These are phyloP conservation scores for Penicillium taxi DNA, from an alignment of 495 filamentous ascomycete species.

Conservation along the genomic window DNA sequence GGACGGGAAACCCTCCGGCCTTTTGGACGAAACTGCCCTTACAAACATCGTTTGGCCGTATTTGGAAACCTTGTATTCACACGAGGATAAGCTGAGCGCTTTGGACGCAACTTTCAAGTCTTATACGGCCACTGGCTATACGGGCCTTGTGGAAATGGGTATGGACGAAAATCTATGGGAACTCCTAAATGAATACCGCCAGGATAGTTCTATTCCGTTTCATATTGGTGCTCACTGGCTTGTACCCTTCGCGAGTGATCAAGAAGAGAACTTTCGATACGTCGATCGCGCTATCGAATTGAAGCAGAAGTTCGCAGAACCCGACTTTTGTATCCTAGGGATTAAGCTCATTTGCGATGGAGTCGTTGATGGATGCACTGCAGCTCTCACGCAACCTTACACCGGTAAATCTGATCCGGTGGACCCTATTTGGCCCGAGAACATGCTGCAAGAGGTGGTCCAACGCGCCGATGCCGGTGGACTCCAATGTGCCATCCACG, in stretches of 20 bases:
- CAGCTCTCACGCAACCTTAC: conserved; percentile 54
- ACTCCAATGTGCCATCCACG: conserved; percentile 57
- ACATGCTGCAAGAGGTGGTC: conserved; percentile 47
- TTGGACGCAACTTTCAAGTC: conserved; percentile 40
- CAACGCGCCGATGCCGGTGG: conserved; percentile 44
- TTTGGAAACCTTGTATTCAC: conserved; percentile 42
- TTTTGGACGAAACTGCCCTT: conserved; percentile 51
- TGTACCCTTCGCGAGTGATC: conserved; percentile 26
- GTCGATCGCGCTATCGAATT: conserved; percentile 55
- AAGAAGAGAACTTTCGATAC: conserved; percentile 15
- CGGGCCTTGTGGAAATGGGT: conserved; percentile 61
- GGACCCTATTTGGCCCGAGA: conserved; percentile 49
- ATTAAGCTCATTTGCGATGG: conserved; percentile 65
- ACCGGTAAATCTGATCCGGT: conserved; percentile 29
- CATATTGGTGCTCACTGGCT: conserved; percentile 59
- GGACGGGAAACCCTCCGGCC: conserved; percentile 43
- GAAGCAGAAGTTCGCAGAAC: conserved; percentile 38
- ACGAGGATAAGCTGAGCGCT: conserved; percentile 46
- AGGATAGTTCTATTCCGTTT: conserved; percentile 40
- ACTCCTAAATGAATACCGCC: conserved; percentile 41
- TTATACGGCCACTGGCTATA: conserved; percentile 52
- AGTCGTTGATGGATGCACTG: conserved; percentile 60
- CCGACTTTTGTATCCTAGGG: conserved; percentile 52
- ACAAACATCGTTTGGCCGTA: conserved; percentile 52
- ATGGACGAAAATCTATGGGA: conserved; percentile 58